Base-by-base conservation (phyloP, 805 yeast species). In the Ogataea corticis region DNA sequence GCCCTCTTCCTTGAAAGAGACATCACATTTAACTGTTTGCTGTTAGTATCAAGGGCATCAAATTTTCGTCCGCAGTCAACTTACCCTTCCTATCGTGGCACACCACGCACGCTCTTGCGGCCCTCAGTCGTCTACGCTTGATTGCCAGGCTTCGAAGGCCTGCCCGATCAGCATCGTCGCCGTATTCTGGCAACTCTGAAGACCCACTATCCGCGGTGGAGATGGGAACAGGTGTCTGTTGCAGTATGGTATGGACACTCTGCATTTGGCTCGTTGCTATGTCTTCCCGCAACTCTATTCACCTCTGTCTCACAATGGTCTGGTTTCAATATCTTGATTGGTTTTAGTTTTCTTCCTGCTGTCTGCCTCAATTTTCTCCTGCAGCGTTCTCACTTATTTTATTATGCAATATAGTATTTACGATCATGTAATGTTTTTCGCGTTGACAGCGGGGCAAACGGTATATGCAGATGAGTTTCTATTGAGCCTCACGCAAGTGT, bases 61-160 rank as follows among this genome's bases (percentile, higher is more conserved):
- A 21, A 6, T 21, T 21, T 6, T 21, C 7, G 13, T 6, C 25
- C 5, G 25, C 25, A 21, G 9, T 6, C 9, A 18, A 45, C 52
- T 28, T 27, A 49, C 52, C 90, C 56, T 86, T 85, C 32, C 91
- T 70, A 10, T 83, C 76, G 45, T 87, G 84, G 60, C 92, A 87
- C 17, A 82, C 83, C 33, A 76, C 78, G 59, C 91, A 85, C 2
- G 91, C 91, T 41, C 86, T 66, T 9, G 84, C 66, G 0, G 90
- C 85, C 41, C 92, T 67, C 37, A 85, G 76, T 47, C 82, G 58
- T 52, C 74, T 75, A 53, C 48, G 46, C 33, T 48, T 50, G 27
- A 27, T 33, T 12, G 28, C 46, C 40, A 28, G 16, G 25, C 40
- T 37, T 18, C 16, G 25, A 30, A 27, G 10, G 15, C 27, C 40